Base-by-base conservation (phyloP, 1,284 basidiomycete species). In the Volvariella volvacea region DNA sequence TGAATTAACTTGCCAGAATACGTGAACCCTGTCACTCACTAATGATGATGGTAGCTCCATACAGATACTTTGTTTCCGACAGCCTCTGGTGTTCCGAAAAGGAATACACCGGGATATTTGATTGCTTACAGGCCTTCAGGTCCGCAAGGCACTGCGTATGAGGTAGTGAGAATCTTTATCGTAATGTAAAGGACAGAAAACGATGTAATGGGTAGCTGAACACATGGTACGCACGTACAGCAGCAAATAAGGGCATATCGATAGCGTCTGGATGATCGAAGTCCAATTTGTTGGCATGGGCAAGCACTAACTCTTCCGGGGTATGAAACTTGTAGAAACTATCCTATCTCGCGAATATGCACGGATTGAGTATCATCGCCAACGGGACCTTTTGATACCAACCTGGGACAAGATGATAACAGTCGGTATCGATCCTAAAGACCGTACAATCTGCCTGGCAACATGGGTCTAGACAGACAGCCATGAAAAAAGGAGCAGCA, bases 191-290 rank as follows among this genome's bases (percentile, higher is more conserved):
- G 12, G 25, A 28, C 25, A 12, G 25, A 28, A 28, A 28, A 12
- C 25, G n/a, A n/a, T n/a, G n/a, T 12, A 28, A 28, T 34, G 19
- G 38, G 34, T 30, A 25, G 30, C 36, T 16, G 3, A 22, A 30
- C 17, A 34, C 14, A 15, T 17, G 37, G 39, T 9, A 17, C 33
- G 12, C 43, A 52, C 78, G 46, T 59, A 92, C 91, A 48, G 80
- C 64, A 41, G 85, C 81, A 56, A 98, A 93, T 55, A 92, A 69
- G 2, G 83, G 78, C 76, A 91, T 89, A 62, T 98, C 95, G 45
- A 98, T 88, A 1, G 94, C 85, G 62, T 91, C 80, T 3, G 95
- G 95, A 56, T 93, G 91, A 59, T 98, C 95, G 62, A 98, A 88
- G 61, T 98, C 93, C 52, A 89, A 78, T 48, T 86, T 73, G 55